A percentile compares a stretch with the other conserved stretches of the same genome.
phyloP scores from a whole-genome alignment of 257 asterid species.

The Knoxia roxburghii region DNA sequence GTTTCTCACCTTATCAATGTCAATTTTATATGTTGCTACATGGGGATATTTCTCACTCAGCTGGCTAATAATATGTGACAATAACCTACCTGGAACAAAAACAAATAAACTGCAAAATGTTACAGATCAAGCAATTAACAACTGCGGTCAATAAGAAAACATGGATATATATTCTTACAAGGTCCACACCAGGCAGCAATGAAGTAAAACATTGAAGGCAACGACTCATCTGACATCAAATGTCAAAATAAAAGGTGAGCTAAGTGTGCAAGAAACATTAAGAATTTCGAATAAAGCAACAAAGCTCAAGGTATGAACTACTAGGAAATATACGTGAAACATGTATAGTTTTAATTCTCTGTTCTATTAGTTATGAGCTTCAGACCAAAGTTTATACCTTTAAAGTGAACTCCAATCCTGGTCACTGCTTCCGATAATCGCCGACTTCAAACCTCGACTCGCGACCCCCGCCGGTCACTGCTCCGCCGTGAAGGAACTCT shows the following conservation, averaged over 20 bases:
- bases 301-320: no score
- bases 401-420: no score
- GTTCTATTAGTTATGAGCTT: no score
- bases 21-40: slow-evolving; percentile 80
- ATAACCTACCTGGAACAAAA: slow-evolving; percentile 56
- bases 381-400: no score
- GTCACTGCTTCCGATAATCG: no score
- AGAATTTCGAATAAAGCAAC: neutral
- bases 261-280: slow-evolving; percentile 1
- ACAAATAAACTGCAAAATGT: slow-evolving; percentile 7
- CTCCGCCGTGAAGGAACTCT: no score
- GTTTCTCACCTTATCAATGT: slow-evolving; percentile 73
- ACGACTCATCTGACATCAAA: slow-evolving; percentile 63
- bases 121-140: neutral
- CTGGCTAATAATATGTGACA: slow-evolving; percentile 74
- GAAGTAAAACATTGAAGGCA: slow-evolving; percentile 85
- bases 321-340: no score
- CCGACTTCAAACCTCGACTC: no score
- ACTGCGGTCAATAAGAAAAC: neutral
- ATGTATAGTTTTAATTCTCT: no score
- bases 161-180: slow-evolving; percentile 58
- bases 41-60: slow-evolving; percentile 86
- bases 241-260: slow-evolving; percentile 15
- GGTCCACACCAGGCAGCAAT: slow-evolving; percentile 99
- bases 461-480: no score